These are phyloP conservation scores for Tulasnella sp. DNA, from an alignment of 768 basidiomycete genomes.

Conservation along the genomic window DNA sequence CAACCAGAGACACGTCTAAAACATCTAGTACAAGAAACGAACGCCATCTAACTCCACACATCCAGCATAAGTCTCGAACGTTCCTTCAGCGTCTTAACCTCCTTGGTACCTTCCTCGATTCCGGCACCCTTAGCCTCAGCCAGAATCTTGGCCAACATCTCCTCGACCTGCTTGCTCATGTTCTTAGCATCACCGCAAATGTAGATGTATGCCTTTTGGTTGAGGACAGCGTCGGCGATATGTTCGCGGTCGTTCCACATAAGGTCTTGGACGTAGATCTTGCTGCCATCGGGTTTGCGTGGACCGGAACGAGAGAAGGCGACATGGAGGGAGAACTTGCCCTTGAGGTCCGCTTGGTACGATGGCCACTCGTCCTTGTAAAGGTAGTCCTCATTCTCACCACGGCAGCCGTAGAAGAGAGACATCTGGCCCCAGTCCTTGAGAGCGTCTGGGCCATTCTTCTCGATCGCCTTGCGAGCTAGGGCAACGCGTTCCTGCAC, in stretches of 20 bases:
- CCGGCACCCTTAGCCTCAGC: slow-evolving; percentile 90
- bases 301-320: slow-evolving; percentile 83
- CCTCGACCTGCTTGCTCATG: slow-evolving; percentile 95
- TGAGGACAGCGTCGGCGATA: slow-evolving; percentile 78
- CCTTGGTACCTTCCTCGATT: slow-evolving; percentile 74
- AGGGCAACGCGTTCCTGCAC: slow-evolving; percentile 95
- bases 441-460: slow-evolving; percentile 88
- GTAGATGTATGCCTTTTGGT: slow-evolving; percentile 94
- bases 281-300: slow-evolving; percentile 73
- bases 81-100: slow-evolving; percentile 92
- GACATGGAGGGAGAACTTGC: slow-evolving; percentile 78
- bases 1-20: neutral
- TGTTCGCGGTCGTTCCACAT: slow-evolving; percentile 76
- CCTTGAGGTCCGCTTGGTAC: slow-evolving; percentile 74
- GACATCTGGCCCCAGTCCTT: slow-evolving; percentile 91
- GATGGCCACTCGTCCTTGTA: slow-evolving; percentile 93
- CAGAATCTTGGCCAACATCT: slow-evolving; percentile 66
- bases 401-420: slow-evolving; percentile 94
- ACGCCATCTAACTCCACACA: slow-evolving; percentile 69
- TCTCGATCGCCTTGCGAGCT: slow-evolving; percentile 85
- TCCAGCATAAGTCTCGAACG: slow-evolving; percentile 75
- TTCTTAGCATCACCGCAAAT: slow-evolving; percentile 94
- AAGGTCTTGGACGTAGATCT: slow-evolving; percentile 98
- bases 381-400: slow-evolving; percentile 77
- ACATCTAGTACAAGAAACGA: no score